phyloP scores from a whole-genome alignment of 345 rosid species.

The Corchorus olitorius region DNA sequence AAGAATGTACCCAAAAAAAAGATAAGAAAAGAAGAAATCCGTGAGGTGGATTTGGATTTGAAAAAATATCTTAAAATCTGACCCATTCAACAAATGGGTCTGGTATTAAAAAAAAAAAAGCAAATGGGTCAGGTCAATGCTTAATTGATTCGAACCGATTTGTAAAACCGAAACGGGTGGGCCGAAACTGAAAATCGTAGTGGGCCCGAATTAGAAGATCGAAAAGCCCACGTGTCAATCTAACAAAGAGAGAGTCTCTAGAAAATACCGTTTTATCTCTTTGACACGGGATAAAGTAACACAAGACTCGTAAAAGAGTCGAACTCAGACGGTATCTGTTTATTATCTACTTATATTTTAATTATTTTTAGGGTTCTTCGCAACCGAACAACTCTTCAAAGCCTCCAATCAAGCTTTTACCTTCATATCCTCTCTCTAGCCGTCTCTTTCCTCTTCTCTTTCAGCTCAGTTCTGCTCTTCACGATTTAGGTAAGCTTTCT shows the following conservation, averaged over 20 bases:
- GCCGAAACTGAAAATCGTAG: not conserved
- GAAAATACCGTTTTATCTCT: not conserved
- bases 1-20: no score
- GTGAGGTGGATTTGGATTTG: not conserved
- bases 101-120: no score
- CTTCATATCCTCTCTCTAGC: not conserved
- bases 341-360: not conserved
- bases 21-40: no score
- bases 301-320: not conserved
- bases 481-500: conserved; percentile 11
- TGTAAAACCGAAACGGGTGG: not conserved
- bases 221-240: conserved; percentile 5
- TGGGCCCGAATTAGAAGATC: not conserved
- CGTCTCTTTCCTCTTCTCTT: not conserved
- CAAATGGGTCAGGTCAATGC: not conserved
- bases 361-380: conserved; percentile 11
- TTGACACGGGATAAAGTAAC: not conserved
- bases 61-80: not conserved
- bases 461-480: not conserved
- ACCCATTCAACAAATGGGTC: not conserved
- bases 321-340: not conserved
- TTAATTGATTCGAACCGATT: not conserved
- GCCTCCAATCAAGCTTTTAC: not conserved
- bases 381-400: not conserved
- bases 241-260: not conserved